A percentile compares a stretch with the other conserved stretches of the same genome.
Evolutionary conservation across 2,329 filamentous ascomycete genomes (phyloP).

Genomic region (Cladosporium colombiae): DNA sequence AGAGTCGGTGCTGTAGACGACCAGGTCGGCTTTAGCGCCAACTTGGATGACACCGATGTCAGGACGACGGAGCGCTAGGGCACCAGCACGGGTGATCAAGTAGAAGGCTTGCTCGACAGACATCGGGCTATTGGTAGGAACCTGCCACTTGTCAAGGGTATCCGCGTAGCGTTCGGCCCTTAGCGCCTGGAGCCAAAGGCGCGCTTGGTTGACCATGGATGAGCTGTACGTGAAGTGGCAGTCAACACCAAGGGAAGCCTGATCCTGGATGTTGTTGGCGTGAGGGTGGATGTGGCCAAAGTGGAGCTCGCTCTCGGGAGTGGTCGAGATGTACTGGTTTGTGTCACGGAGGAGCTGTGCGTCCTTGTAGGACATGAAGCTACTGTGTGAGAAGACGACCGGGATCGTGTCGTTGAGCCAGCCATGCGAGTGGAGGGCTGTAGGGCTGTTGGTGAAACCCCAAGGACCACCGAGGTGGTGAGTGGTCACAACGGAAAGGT

Average conservation of each 20-base stretch:
- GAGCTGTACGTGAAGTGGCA: conserved; percentile 28
- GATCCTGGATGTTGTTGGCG: conserved; percentile 50
- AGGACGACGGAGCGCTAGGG: conserved; percentile 51
- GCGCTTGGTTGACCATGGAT: conserved; percentile 50
- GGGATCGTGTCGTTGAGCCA: conserved; percentile 50
- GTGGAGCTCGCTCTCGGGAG: conserved; percentile 61
- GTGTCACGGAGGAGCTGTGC: conserved; percentile 47
- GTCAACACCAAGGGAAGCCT: conserved; percentile 39
- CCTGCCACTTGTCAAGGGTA: conserved; percentile 43
- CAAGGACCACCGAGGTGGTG: conserved; percentile 36
- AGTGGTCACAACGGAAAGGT: conserved; percentile 42
- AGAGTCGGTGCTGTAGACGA: conserved; percentile 54
- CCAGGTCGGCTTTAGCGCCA: conserved; percentile 57
- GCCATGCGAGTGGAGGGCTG: conserved; percentile 37
- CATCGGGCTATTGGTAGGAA: conserved; percentile 55
- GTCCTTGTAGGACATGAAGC: conserved; percentile 46
- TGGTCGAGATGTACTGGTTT: conserved; percentile 59
- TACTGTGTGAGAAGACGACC: conserved; percentile 56
- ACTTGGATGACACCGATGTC: conserved; percentile 54
- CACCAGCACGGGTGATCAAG: conserved; percentile 56
- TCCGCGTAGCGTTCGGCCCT: conserved; percentile 44
- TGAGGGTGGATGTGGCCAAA: conserved; percentile 56
- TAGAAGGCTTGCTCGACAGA: conserved; percentile 57
- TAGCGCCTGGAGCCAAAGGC: conserved; percentile 55
- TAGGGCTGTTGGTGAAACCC: conserved; percentile 26